A percentile compares a stretch with the other conserved stretches of the same genome.
These are phyloP conservation scores for Vararia minispora DNA, from an alignment of 768 basidiomycete species.

Conservation along the genomic window DNA sequence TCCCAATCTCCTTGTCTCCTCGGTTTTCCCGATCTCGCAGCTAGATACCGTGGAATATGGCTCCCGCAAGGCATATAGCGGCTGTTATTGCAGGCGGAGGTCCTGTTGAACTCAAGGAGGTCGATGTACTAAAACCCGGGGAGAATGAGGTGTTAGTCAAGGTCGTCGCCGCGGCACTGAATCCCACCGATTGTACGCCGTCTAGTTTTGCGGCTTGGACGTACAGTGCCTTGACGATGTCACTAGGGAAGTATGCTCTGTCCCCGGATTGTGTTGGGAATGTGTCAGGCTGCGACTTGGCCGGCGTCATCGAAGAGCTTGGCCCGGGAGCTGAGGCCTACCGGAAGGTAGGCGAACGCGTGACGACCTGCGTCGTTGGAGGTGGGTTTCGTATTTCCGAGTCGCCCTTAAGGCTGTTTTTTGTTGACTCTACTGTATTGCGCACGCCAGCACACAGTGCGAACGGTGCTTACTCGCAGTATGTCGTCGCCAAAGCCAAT, in stretches of 20 bases:
- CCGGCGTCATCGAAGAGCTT: constrained; percentile 10
- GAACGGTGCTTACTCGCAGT: constrained; percentile 9
- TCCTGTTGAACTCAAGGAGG: no score
- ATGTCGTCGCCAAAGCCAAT: constrained; percentile 6
- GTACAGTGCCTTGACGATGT: no score
- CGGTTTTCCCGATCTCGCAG: no score
- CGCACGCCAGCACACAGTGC: constrained; percentile 5
- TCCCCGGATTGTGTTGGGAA: not conserved
- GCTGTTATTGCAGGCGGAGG: no score
- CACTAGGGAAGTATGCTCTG: no score
- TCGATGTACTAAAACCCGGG: not conserved
- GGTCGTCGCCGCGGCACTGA: constrained; percentile 2
- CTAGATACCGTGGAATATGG: no score
- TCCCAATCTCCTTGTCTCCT: no score
- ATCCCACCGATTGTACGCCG: constrained; percentile 4
- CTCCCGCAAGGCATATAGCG: no score
- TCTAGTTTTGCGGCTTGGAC: no score
- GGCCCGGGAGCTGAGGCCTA: constrained; percentile 6
- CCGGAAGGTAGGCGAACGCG: constrained; percentile 11
- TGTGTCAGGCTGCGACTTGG: constrained; percentile 9
- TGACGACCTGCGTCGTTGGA: constrained; percentile 4
- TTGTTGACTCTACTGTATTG: no score
- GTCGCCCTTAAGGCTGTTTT: not conserved
- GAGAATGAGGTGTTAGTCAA: constrained; percentile 1
- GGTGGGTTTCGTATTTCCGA: not conserved